Evolutionary conservation across 805 yeast species (phyloP), one percentile per base, ranked within the genome.

Genomic region (Candida succiphila): DNA sequence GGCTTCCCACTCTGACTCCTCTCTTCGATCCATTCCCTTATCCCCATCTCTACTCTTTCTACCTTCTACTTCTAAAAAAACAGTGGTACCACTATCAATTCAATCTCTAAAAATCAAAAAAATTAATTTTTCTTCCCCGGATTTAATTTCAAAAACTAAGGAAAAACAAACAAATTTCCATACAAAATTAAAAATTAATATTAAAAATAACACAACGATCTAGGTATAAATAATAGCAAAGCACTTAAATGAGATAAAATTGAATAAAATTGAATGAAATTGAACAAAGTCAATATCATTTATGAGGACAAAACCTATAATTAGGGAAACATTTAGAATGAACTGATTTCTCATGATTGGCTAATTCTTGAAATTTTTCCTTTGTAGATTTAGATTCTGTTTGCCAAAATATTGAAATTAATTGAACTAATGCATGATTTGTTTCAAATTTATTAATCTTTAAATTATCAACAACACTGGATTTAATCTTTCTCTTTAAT

Each of bases 181-280:
- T n/a, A n/a, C n/a, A n/a, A n/a, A n/a, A n/a, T n/a, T n/a, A n/a
- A n/a, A n/a, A n/a, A n/a, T n/a, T n/a, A n/a, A 84, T 7, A 70
- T 44, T 8, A 59, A 69, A 29, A 66, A 60, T 52, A 77, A 78
- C 31, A 79, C 56, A 36, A 81, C 67, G 16, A 80, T 62, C 13
- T 89, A 82, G 36, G 84, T 62, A 49, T 84, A 84, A 17, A 82
- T 71, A 18, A 84, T 73, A 52, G 82, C 72, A 71, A 52, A 3
- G 71, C 81, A 38, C 59, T 60, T 46, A 79, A 60, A 9, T 55
- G 20, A 35, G 73, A 72, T 57, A 84, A 84, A 1, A 73, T 71
- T 2, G 67, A 54, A 53, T 69, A 84, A 25, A 94, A 94, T 56
- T 85, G 88, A 40, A 84, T 64, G 39, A 83, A 64, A 19, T 72